Evolutionary conservation across 805 yeast genomes (phyloP).

Genomic region (Wickerhamiella siamensis): DNA sequence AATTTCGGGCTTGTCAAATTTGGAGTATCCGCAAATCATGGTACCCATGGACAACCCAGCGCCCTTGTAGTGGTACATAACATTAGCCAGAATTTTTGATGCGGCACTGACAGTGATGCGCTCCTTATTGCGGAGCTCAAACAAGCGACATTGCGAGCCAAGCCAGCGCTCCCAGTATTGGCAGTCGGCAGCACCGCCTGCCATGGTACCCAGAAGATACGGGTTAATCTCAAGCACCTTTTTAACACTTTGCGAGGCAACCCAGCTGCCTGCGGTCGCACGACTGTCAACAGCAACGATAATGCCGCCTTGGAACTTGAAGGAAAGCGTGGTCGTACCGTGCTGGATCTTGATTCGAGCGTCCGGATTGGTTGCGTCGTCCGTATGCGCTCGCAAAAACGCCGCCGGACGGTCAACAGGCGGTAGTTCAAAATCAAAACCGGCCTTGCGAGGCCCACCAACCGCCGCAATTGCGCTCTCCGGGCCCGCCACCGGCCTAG

Average conservation of each 20-base stretch:
- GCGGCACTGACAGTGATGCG: conserved; percentile 95
- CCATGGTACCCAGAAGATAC: conserved; percentile 90
- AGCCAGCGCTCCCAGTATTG: conserved; percentile 99
- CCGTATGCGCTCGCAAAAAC: conserved; percentile 94
- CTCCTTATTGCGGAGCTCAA: conserved; percentile 82
- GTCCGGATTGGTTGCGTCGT: conserved; percentile 82
- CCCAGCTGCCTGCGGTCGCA: conserved; percentile 96
- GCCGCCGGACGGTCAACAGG: conserved; percentile 82
- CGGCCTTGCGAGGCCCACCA: background rate
- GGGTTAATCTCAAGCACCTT: conserved; percentile 96
- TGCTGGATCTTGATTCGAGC: conserved; percentile 94
- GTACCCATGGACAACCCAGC: conserved; percentile 99
- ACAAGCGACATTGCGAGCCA: conserved; percentile 89
- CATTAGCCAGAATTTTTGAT: conserved; percentile 77
- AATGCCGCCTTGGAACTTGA: conserved; percentile 90
- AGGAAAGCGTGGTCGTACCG: conserved; percentile 97
- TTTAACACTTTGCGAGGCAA: conserved; percentile 94
- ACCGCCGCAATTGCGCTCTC: no score
- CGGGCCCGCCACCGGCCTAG: conserved; percentile 1
- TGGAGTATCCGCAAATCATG: conserved; percentile 94
- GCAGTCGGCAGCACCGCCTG: conserved; percentile 99
- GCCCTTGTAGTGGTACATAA: conserved; percentile 89
- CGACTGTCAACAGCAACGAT: conserved; percentile 93
- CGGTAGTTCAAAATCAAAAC: conserved; percentile 42
- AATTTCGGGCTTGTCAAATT: conserved; percentile 88